Evolutionary conservation across 2,329 filamentous ascomycete species (phyloP).

Genomic region (Aspergillus amoenus): DNA sequence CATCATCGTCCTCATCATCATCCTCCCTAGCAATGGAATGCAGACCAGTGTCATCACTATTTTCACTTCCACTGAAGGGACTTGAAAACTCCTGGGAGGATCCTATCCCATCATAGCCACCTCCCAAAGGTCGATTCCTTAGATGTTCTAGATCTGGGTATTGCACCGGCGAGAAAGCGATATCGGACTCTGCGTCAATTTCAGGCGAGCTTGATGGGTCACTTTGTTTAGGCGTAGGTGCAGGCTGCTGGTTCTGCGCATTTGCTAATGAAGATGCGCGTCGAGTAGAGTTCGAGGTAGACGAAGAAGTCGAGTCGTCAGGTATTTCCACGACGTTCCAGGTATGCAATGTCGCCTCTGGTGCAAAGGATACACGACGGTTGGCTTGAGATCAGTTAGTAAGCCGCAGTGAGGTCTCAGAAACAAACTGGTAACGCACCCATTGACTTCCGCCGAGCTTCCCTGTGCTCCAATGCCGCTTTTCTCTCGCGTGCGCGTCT

Average conservation of each 20-base stretch:
- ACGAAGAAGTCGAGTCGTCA: slow-evolving; percentile 80
- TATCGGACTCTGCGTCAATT: slow-evolving; percentile 57
- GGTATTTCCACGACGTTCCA: slow-evolving; percentile 91
- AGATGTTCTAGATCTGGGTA: slow-evolving; percentile 66
- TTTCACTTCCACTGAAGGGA: slow-evolving; percentile 65
- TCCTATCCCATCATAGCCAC: slow-evolving; percentile 56
- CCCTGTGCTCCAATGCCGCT: slow-evolving; percentile 69
- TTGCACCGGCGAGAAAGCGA: slow-evolving; percentile 61
- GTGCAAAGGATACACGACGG: slow-evolving; percentile 92
- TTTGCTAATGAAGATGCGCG: slow-evolving; percentile 63
- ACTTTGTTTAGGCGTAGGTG: slow-evolving; percentile 22
- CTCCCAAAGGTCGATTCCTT: slow-evolving; percentile 32
- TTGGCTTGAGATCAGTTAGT: slow-evolving; percentile 57
- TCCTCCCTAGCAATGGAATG: slow-evolving; percentile 39
- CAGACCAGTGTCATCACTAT: slow-evolving; percentile 45
- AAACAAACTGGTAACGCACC: slow-evolving; percentile 44
- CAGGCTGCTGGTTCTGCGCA: slow-evolving; percentile 42
- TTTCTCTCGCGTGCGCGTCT: slow-evolving; percentile 57
- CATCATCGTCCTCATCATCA: slow-evolving; percentile 48
- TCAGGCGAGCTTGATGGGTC: slow-evolving; percentile 64
- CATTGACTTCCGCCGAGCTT: slow-evolving; percentile 87
- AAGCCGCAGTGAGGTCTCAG: not conserved
- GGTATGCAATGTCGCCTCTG: slow-evolving; percentile 94
- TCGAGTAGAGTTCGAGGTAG: slow-evolving; percentile 70
- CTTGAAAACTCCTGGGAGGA: slow-evolving; percentile 73